These are phyloP conservation scores for Eutrema heterophyllum DNA, from an alignment of 345 rosid genomes.

Conservation along the genomic window DNA sequence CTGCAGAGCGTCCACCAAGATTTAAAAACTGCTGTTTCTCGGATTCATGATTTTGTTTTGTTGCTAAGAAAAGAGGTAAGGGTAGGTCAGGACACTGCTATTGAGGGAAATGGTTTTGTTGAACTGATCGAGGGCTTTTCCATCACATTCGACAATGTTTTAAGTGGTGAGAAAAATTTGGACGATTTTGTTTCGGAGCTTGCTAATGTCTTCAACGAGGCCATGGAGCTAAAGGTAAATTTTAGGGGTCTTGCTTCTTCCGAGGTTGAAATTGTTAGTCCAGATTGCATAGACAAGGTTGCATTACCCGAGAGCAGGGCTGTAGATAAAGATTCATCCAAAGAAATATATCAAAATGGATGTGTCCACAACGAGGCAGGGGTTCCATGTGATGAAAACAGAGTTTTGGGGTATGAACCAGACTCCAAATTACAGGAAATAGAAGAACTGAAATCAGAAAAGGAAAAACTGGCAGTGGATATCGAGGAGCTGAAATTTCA, in stretches of 20 bases:
- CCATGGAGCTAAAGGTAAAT: slow-evolving; percentile 58
- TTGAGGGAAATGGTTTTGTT: slow-evolving; percentile 42
- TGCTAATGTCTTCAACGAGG: slow-evolving; percentile 57
- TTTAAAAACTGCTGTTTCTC: slow-evolving; percentile 49
- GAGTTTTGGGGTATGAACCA: slow-evolving; percentile 43
- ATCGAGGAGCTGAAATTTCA: slow-evolving; percentile 54
- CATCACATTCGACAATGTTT: slow-evolving; percentile 43
- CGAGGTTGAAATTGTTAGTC: slow-evolving; percentile 59
- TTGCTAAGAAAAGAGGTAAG: slow-evolving; percentile 62
- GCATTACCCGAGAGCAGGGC: slow-evolving; percentile 77
- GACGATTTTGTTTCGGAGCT: slow-evolving; percentile 52
- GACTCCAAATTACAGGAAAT: slow-evolving; percentile 46
- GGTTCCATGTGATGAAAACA: slow-evolving; percentile 62
- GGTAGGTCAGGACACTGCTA: slow-evolving; percentile 41
- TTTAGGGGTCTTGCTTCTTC: slow-evolving; percentile 46
- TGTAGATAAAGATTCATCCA: slow-evolving; percentile 42
- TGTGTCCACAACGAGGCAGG: slow-evolving; percentile 53
- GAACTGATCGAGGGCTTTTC: slow-evolving; percentile 56
- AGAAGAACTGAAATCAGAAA: slow-evolving; percentile 68
- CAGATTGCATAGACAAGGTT: slow-evolving; percentile 93
- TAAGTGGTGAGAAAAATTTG: slow-evolving; percentile 33
- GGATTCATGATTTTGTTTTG: slow-evolving; percentile 63
- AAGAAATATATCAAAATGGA: slow-evolving; percentile 54
- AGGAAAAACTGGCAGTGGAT: slow-evolving; percentile 52
- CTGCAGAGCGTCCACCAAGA: slow-evolving; percentile 38